Evolutionary conservation across 2,329 filamentous ascomycete species (phyloP), one percentile per base, ranked within the genome.

Genomic region (Claviceps africana): DNA sequence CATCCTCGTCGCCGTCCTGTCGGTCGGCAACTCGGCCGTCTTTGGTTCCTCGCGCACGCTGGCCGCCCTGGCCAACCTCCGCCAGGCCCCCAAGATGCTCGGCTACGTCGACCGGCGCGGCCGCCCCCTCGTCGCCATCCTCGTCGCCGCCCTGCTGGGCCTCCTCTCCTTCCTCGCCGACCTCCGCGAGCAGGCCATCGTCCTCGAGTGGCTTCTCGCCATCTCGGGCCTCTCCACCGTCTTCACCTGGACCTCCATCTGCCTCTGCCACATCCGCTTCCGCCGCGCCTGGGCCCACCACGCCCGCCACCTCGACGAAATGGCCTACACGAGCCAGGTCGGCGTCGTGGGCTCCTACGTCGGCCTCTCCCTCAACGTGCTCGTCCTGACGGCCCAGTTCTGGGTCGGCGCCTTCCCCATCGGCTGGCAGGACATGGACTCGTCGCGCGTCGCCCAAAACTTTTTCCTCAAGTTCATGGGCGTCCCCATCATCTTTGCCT

Each of bases 21-120:
- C 88, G 0, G 90, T 96, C 54, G 89, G 89, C 53, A 96, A 95
- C 68, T 91, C 88, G 7, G 83, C 89, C 55, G 84, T 96, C 54
- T 97, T 95, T 61, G 91, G 89, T 37, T 91, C 88, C 25, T 94
- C 88, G 1, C 83, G 91, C 60, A 96, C 90, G 2, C 79, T 97
- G 8, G 88, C 89, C 28, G 89, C 90, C 3, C 78, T 96, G 2
- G 89, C 90, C 45, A 89, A 95, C 65, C 88, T 94, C 66, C 79
- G 82, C 52, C 88, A 93, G 64, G 89, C 87, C 0, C 89, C 90
- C 8, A 76, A 72, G 56, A 73, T 90, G 57, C 73, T 95, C 33
- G 81, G 80, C 54, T 95, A 91, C 68, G 83, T 93, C 60, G 90
- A 91, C 70, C 82, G 84, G 47, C 79, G 83, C 57, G 90, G 90